Conservation (phyloP, 1,139 yeast species). For the Saccharomycopsis hybrid region DNA sequence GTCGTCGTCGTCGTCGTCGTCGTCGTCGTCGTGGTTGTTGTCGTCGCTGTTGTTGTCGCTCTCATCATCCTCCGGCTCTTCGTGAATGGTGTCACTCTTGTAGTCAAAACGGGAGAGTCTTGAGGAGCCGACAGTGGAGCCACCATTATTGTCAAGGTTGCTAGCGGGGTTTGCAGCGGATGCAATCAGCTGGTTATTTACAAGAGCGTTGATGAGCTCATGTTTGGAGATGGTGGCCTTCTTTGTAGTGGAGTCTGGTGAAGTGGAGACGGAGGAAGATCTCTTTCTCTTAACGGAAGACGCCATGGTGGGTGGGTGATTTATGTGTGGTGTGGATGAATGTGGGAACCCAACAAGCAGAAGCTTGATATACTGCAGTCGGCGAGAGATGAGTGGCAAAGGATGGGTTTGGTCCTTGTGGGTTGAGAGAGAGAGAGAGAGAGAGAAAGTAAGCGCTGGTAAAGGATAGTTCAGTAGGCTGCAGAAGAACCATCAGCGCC, state of each 20-base stretch:
- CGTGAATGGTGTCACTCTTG: not conserved
- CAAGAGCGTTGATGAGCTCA: conserved; percentile 9
- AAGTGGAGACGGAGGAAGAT: conserved; percentile 1
- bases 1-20: conserved; percentile 15
- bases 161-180: not conserved
- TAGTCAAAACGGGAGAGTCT: not conserved
- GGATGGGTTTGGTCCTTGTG: too few species aligned
- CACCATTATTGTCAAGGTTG: not conserved
- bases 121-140: too few species aligned
- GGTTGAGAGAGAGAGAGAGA: too few species aligned
- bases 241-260: not conserved
- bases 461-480: too few species aligned
- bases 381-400: too few species aligned
- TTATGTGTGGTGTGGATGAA: too few species aligned
- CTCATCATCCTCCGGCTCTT: conserved; percentile 5
- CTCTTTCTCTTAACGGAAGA: conserved; percentile 11
- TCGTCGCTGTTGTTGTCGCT: not conserved
- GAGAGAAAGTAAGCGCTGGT: too few species aligned
- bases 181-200: not conserved
- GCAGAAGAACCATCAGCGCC: too few species aligned
- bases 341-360: too few species aligned
- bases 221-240: conserved; percentile 11
- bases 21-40: conserved; percentile 22
- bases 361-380: too few species aligned
- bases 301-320: not conserved